Evolutionary conservation across 1,284 basidiomycete genomes (phyloP), one percentile per base, ranked within the genome.

Genomic region (Phylloporus gajari): DNA sequence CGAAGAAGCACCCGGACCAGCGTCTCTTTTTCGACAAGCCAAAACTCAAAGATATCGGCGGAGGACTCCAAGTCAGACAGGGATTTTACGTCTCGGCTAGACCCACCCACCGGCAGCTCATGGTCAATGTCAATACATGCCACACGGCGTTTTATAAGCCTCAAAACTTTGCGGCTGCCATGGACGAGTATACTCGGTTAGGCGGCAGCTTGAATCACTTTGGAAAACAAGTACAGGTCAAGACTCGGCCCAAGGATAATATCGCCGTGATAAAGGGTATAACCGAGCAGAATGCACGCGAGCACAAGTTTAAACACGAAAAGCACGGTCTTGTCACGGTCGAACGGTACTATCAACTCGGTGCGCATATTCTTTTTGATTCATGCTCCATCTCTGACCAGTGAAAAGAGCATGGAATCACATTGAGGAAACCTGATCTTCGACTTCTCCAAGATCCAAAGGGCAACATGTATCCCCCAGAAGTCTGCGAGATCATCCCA

Each of bases 111-210:
- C 89, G 89, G 61, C 91, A 93, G 73, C 84, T 95, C 44, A 92
- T 94, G 91, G 91, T 94, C 44, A 94, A 95, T 75, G 90, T 95
- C 69, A 94, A 94, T 72, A 91, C 91, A 4, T 93, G 91, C 77
- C 93, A 92, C 25, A 93, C 93, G 0, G 93, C 93, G 3, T 95
- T 95, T 78, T 94, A 94, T 77, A 86, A 80, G 6, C 85, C 89
- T 2, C 89, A 89, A 21, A 93, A 91, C 74, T 84, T 94, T 5
- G 91, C 88, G 0, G 80, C 86, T 4, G 88, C 89, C 1, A 85
- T 94, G 84, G 74, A 81, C 0, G 86, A 87, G 42, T 94, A 93
- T 77, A 77, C 77, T 56, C 77, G 81, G 13, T 84, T 87, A 15
- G 88, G 85, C 68, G 88, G 88, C 3, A 89, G 87, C 4, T 72